These are phyloP conservation scores for Mucor piriformis DNA, from an alignment of 371 early-diverging fungal species.

Conservation along the genomic window DNA sequence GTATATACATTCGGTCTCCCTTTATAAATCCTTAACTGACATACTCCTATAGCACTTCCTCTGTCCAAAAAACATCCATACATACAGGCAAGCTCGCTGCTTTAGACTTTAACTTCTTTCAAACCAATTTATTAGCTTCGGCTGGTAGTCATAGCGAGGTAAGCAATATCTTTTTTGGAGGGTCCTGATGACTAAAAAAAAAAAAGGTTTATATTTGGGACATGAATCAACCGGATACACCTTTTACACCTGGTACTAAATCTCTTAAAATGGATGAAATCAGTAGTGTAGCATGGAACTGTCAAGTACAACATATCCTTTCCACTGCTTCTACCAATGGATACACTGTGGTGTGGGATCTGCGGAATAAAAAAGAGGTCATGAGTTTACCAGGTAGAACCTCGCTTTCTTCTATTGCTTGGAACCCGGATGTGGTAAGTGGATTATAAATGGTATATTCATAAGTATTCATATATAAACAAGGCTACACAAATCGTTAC, in stretches of 20 bases:
- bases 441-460: background rate
- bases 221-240: constrained; percentile 79
- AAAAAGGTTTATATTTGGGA: constrained; percentile 85
- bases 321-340: constrained; percentile 92
- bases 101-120: constrained; percentile 90
- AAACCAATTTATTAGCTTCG: constrained; percentile 85
- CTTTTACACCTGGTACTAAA: constrained; percentile 85
- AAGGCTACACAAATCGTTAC: constrained; percentile 25
- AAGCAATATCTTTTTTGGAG: too few relatives aligned
- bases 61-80: constrained; percentile 72
- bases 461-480: background rate
- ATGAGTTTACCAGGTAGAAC: constrained; percentile 65
- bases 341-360: constrained; percentile 95
- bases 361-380: constrained; percentile 85
- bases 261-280: constrained; percentile 87
- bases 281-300: constrained; percentile 91
- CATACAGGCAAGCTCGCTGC: constrained; percentile 91
- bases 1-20: background rate
- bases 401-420: constrained; percentile 82
- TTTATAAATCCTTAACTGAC: constrained; percentile 41
- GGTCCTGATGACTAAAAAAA: background rate
- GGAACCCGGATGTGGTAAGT: constrained; percentile 91
- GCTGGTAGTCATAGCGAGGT: constrained; percentile 93
- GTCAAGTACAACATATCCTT: constrained; percentile 90
- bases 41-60: constrained; percentile 72